Conservation (phyloP, 2,329 filamentous ascomycete genomes). For the Sclerotinia glacialis region DNA sequence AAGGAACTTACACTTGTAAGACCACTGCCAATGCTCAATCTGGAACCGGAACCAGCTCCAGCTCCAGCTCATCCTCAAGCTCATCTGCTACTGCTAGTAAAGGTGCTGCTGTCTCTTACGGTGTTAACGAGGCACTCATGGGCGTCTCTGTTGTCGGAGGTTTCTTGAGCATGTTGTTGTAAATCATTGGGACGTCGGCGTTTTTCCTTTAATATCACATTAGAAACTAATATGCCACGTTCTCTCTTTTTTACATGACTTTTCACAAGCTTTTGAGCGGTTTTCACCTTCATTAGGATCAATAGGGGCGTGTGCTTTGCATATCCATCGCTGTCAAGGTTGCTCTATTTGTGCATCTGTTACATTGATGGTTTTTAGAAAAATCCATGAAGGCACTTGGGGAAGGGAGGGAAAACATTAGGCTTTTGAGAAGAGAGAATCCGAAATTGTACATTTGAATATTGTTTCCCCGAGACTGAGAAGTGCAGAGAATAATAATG, state of each 20-base stretch:
- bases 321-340: slow-evolving; percentile 23
- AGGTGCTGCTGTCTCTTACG: slow-evolving; percentile 42
- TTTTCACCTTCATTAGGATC: slow-evolving; percentile 30
- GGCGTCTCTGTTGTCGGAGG: slow-evolving; percentile 46
- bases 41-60: slow-evolving; percentile 40
- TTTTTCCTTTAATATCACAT: slow-evolving; percentile 39
- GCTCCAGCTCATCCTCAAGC: slow-evolving; percentile 31
- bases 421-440: slow-evolving; percentile 32
- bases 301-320: slow-evolving; percentile 25
- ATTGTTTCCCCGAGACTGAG: slow-evolving; percentile 14
- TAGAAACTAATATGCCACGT: slow-evolving; percentile 41
- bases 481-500: slow-evolving; percentile 23
- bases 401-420: slow-evolving; percentile 18
- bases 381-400: slow-evolving; percentile 14
- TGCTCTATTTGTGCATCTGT: slow-evolving; percentile 11
- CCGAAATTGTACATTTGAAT: slow-evolving; percentile 35
- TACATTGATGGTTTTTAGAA: slow-evolving; percentile 11
- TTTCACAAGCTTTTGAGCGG: slow-evolving; percentile 32
- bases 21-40: slow-evolving; percentile 28
- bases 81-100: slow-evolving; percentile 38
- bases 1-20: slow-evolving; percentile 48
- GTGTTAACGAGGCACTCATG: slow-evolving; percentile 41
- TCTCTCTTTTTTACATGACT: slow-evolving; percentile 34
- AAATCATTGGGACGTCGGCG: slow-evolving; percentile 40
- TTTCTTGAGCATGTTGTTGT: slow-evolving; percentile 47